Percentiles rank a stretch among this genome's conserved stretches.
phyloP scores from a whole-genome alignment of 108 stramenopile species.

The Skeletonema grethae region DNA sequence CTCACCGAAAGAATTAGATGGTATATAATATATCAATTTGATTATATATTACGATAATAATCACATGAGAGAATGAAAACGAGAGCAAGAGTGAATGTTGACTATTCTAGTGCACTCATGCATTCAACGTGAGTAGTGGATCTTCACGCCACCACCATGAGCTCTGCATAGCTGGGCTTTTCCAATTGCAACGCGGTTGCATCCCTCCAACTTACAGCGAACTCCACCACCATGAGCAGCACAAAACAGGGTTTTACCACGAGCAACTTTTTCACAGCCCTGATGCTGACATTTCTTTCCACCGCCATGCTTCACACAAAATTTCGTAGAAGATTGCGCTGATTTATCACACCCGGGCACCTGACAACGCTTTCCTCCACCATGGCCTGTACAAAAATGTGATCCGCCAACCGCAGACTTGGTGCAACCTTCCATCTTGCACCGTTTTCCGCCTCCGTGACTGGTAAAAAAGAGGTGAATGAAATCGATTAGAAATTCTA shows the following conservation, averaged over 20 bases:
- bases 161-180: conserved; percentile 91
- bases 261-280: conserved; percentile 85
- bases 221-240: conserved; percentile 97
- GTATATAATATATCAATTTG: neutral
- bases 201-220: conserved; percentile 93
- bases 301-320: conserved; percentile 98
- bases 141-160: conserved; percentile 87
- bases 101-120: too few species aligned
- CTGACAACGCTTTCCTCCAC: conserved; percentile 93
- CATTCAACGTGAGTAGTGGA: too few species aligned
- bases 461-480: conserved; percentile 10
- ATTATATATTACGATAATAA: neutral
- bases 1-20: neutral
- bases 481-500: neutral
- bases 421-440: conserved; percentile 85
- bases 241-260: conserved; percentile 85
- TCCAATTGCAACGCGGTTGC: conserved; percentile 94
- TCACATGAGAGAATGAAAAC: neutral
- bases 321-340: conserved; percentile 94
- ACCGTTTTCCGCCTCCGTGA: conserved; percentile 97
- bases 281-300: conserved; percentile 87
- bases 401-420: conserved; percentile 98
- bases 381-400: conserved; percentile 93
- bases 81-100: too few species aligned
- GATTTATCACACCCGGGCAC: conserved; percentile 90